phyloP scores from a whole-genome alignment of 2,329 filamentous ascomycete genomes.

The Aureobasidium sp. region DNA sequence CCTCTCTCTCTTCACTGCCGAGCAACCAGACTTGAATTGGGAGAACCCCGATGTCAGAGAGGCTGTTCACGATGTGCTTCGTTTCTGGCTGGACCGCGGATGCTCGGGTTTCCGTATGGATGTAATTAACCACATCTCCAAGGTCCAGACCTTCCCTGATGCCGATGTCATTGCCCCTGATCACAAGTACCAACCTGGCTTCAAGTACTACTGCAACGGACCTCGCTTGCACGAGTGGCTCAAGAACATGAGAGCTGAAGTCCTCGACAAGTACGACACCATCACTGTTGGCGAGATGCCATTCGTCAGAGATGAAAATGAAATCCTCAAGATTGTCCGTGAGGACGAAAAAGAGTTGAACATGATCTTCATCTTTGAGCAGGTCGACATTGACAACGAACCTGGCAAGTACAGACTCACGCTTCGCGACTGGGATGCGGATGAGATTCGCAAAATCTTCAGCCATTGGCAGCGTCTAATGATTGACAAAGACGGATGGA shows the following conservation, averaged over 20 bases:
- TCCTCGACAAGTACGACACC: constrained; percentile 50
- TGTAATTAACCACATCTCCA: constrained; percentile 45
- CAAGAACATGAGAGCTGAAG: constrained; percentile 43
- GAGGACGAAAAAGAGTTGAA: constrained; percentile 37
- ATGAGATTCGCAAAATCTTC: constrained; percentile 37
- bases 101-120: constrained; percentile 43
- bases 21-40: constrained; percentile 45
- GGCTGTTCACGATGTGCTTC: constrained; percentile 41
- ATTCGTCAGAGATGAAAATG: constrained; percentile 39
- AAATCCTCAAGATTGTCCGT: constrained; percentile 38
- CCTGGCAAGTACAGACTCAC: constrained; percentile 30
- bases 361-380: constrained; percentile 45
- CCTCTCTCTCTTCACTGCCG: constrained; percentile 40
- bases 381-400: constrained; percentile 36
- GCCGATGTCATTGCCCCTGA: constrained; percentile 36
- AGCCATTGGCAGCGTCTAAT: constrained; percentile 44
- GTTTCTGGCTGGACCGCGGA: constrained; percentile 43
- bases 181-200: constrained; percentile 41
- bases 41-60: constrained; percentile 38
- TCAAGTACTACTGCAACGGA: constrained; percentile 49
- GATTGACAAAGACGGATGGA: constrained; percentile 44
- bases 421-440: constrained; percentile 36
- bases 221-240: constrained; percentile 53
- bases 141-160: constrained; percentile 37
- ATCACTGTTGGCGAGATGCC: constrained; percentile 59